phyloP scores from a whole-genome alignment of 352 stramenopile genomes.

The Globisporangium camurandrum region DNA sequence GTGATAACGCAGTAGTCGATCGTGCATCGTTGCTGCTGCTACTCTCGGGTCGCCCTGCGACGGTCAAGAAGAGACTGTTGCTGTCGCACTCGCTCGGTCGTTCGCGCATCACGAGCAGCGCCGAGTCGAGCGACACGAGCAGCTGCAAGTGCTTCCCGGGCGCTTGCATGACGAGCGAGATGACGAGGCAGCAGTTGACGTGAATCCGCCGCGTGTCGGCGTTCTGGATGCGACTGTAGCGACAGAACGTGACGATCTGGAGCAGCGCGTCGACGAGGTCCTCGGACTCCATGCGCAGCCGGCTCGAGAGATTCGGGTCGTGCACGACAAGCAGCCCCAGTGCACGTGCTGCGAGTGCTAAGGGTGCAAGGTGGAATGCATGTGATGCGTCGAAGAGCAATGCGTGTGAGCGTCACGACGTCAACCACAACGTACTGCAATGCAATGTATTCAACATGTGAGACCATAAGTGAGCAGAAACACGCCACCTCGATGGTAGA shows the following conservation, averaged over 20 bases:
- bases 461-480: too few relatives aligned
- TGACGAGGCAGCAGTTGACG: constrained; percentile 80
- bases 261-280: constrained; percentile 68
- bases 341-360: constrained; percentile 55
- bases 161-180: constrained; percentile 77
- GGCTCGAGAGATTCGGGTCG: constrained; percentile 22
- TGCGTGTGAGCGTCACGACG: too few relatives aligned
- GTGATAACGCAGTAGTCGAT: background rate
- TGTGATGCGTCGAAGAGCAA: too few relatives aligned
- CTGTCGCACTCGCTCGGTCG: constrained; percentile 36
- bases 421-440: too few relatives aligned
- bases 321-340: constrained; percentile 56
- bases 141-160: constrained; percentile 27
- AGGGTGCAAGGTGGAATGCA: too few relatives aligned
- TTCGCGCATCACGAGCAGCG: constrained; percentile 46
- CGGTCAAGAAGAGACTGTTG: constrained; percentile 38
- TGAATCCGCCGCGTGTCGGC: constrained; percentile 58
- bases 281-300: constrained; percentile 51
- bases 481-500: constrained; percentile 41
- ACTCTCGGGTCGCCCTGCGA: constrained; percentile 35
- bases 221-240: constrained; percentile 33
- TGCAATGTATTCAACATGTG: too few relatives aligned
- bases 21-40: constrained; percentile 4
- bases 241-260: constrained; percentile 59
- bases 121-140: constrained; percentile 62